Conservation (phyloP, 129 eudicot species). For the Flaveria brownii region DNA sequence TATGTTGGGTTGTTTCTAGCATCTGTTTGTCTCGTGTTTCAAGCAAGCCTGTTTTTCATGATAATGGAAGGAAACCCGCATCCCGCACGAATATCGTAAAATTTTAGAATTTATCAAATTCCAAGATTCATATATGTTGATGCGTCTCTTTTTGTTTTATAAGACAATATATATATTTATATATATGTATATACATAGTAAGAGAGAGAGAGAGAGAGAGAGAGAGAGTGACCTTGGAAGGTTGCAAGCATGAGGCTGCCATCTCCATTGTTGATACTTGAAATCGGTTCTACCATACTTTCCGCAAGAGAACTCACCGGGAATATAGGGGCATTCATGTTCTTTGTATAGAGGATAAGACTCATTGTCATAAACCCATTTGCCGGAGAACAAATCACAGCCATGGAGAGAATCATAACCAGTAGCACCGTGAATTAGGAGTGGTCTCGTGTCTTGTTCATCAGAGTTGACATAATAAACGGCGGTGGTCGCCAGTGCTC, state of each 20-base stretch:
- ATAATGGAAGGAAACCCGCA: no score
- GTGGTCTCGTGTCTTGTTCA: conserved; percentile 11
- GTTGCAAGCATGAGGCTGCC: conserved; percentile 65
- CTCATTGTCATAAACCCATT: conserved; percentile 58
- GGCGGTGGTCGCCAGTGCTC: conserved; percentile 27
- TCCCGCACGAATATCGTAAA: no score
- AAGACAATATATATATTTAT: no score
- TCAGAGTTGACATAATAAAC: conserved; percentile 25
- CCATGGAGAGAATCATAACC: conserved; percentile 23
- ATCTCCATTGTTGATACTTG: conserved; percentile 62
- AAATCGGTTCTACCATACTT: conserved; percentile 52
- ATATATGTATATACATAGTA: background rate
- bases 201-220: conserved; percentile 3
- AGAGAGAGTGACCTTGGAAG: conserved; percentile 53
- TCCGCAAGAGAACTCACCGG: conserved; percentile 58
- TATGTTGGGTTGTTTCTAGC: no score
- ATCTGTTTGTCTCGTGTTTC: no score
- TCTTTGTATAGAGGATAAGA: conserved; percentile 61
- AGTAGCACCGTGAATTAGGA: background rate
- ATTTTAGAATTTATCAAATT: no score
- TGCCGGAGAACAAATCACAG: conserved; percentile 64
- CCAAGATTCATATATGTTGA: no score
- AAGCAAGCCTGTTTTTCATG: no score
- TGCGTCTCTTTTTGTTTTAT: no score
- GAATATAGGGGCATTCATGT: conserved; percentile 48